phyloP scores from a whole-genome alignment of 1,139 yeast genomes.

The Yamadazyma blattariae region DNA sequence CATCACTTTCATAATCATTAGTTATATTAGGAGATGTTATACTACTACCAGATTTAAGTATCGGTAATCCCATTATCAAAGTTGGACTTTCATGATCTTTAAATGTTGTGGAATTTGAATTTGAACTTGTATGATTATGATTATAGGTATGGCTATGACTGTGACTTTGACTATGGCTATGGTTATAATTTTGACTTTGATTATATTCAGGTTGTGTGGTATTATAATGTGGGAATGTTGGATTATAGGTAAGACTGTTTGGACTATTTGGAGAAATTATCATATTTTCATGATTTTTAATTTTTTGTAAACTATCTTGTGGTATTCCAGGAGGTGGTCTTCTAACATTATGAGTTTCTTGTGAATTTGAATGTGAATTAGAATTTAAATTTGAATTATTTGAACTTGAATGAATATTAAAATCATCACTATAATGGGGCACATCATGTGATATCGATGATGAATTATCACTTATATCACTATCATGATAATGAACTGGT shows the following conservation, averaged over 20 bases:
- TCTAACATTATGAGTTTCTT: constrained; percentile 4
- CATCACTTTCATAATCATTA: constrained; percentile 2
- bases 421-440: constrained; percentile 1
- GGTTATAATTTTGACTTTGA: not conserved
- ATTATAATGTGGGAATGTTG: not conserved
- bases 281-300: constrained; percentile 14
- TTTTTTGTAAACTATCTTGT: constrained; percentile 9
- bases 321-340: constrained; percentile 17
- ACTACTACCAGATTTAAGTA: constrained; percentile 5
- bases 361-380: too few relatives aligned
- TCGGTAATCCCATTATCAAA: constrained; percentile 10
- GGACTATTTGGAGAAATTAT: not conserved
- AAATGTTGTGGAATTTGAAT: not conserved
- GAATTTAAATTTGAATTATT: not conserved
- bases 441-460: constrained; percentile 9
- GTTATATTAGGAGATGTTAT: constrained; percentile 1
- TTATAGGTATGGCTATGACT: too few relatives aligned
- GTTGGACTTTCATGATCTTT: not conserved
- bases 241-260: not conserved
- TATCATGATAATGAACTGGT: constrained; percentile 16
- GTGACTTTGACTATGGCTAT: too few relatives aligned
- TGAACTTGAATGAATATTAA: not conserved
- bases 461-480: constrained; percentile 13
- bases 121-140: constrained; percentile 1
- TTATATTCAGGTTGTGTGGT: not conserved